Evolutionary conservation across 2,329 filamentous ascomycete species (phyloP), one percentile per base, ranked within the genome.

Genomic region (Setomelanomma holmii): DNA sequence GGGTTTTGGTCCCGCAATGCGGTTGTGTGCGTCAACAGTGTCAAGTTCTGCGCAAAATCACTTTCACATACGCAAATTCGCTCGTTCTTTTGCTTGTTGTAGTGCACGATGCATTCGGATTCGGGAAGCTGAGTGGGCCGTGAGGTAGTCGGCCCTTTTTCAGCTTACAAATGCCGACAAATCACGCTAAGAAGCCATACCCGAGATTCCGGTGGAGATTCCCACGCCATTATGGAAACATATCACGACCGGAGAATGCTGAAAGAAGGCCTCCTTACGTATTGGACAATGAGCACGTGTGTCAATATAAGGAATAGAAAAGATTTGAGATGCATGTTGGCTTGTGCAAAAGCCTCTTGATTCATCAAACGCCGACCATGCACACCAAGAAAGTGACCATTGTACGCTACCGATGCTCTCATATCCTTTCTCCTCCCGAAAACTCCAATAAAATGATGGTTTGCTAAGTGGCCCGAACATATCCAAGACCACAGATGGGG

Each of bases 401-500:
- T n/a, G 16, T 22, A 14, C 20, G 19, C 38, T 22, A 40, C 38
- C 20, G 14, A 40, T 40, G 20, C 38, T 40, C 38, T 30, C 10
- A 23, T 40, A 42, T 30, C n/a, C 40, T 22, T 16, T 16, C 10
- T 36, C 34, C 16, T 17, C 7, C 14, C n/a, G 4, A 35, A 21
- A 21, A 35, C 41, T 35, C 27, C 27, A 22, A 44, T 34, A 36
- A 44, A 42, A 44, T 42, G 40, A 42, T 30, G 40, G 24, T 36
- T n/a, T 42, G 41, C 19, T 44, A 44, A 44, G 17, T 44, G 30
- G 41, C 41, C 12, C 30, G 27, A 44, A 34, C 17, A 44, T 34
- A 21, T 44, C 17, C 19, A 36, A 36, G 16, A 34, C 41, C 41
- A 44, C 41, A 4, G 22, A n/a, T 17, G 39, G 39, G 39, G 39